Evolutionary conservation across 352 stramenopile species (phyloP), one percentile per base, ranked within the genome.

Genomic region (Pythium scleroteichum): DNA sequence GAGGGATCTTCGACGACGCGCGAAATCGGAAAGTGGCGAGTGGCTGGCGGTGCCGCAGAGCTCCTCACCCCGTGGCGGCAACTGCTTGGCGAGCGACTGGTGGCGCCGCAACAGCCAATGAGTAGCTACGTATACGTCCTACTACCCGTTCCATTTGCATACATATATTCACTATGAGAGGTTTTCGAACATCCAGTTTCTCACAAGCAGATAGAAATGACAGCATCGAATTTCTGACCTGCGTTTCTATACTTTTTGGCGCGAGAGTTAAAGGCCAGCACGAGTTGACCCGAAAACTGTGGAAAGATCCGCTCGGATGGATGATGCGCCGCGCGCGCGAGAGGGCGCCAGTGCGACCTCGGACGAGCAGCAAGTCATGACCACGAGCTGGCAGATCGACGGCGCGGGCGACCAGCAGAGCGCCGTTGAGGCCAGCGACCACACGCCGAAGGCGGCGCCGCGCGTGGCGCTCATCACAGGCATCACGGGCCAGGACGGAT

Each of bases 401-500:
- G 59, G 45, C 8, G 33, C 44, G 19, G 44, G n/a, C 20, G 44
- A 50, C 17, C 41, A 48, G 14, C n/a, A 12, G 26, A 35, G 6
- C 22, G 44, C 32, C 2, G n/a, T n/a, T 17, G 42, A 29, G 5
- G 23, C 53, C n/a, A n/a, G n/a, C n/a, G n/a, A n/a, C n/a, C n/a
- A n/a, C n/a, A n/a, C n/a, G n/a, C n/a, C n/a, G n/a, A 9, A 29
- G 2, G n/a, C 19, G 20, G 27, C 20, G 27, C 29, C 53, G n/a
- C 53, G 53, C 17, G 82, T 94, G 26, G 96, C 96, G 32, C 77
- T 99, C 17, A 97, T 99, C 72, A 99, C 97, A 10, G 97, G 97
- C 52, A 98, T 99, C 73, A 99, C 97, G 19, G 97, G 97, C 19
- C 97, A 99, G 72, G 97, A 99, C 82, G 97, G 97, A 20, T 99